These are phyloP conservation scores for Globisporangium barbulae DNA, from an alignment of 352 stramenopile genomes.

Conservation along the genomic window DNA sequence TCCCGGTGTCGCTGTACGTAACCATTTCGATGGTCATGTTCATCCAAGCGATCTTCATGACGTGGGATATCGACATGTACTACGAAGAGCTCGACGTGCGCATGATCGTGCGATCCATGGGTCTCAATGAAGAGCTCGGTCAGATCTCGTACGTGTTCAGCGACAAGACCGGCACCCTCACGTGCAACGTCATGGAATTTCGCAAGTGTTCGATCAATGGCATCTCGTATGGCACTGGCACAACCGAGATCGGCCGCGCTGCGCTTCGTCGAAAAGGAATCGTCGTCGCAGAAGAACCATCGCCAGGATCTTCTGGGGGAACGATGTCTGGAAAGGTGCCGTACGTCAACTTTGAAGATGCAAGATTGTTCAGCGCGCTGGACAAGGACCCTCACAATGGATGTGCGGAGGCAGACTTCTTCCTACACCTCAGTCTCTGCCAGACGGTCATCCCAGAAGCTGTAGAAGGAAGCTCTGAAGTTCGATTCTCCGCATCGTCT, in stretches of 20 bases:
- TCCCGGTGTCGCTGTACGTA: slow-evolving; percentile 97
- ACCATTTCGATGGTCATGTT: slow-evolving; percentile 96
- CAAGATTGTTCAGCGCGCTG: slow-evolving; percentile 40
- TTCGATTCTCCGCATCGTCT: slow-evolving; percentile 75
- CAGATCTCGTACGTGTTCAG: slow-evolving; percentile 92
- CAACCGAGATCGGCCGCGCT: slow-evolving; percentile 74
- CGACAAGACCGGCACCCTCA: slow-evolving; percentile 94
- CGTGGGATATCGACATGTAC: slow-evolving; percentile 90
- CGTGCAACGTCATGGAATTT: slow-evolving; percentile 95
- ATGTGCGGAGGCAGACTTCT: slow-evolving; percentile 72
- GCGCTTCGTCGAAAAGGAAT: slow-evolving; percentile 66
- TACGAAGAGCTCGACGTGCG: slow-evolving; percentile 89
- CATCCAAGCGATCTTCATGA: slow-evolving; percentile 93
- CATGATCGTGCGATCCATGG: slow-evolving; percentile 80
- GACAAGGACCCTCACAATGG: slow-evolving; percentile 27
- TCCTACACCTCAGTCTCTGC: slow-evolving; percentile 78
- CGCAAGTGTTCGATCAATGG: slow-evolving; percentile 93
- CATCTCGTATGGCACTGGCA: slow-evolving; percentile 89
- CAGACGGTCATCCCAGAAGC: slow-evolving; percentile 75
- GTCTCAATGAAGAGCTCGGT: slow-evolving; percentile 89
- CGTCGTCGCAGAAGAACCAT: slow-evolving; percentile 38
- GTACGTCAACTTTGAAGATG: slow-evolving; percentile 83
- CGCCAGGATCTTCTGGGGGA: not conserved
- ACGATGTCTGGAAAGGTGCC: slow-evolving; percentile 33
- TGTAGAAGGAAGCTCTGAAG: slow-evolving; percentile 44